Evolutionary conservation across 2,329 filamentous ascomycete species (phyloP), one percentile per base, ranked within the genome.

Genomic region (Penicillium sp.): DNA sequence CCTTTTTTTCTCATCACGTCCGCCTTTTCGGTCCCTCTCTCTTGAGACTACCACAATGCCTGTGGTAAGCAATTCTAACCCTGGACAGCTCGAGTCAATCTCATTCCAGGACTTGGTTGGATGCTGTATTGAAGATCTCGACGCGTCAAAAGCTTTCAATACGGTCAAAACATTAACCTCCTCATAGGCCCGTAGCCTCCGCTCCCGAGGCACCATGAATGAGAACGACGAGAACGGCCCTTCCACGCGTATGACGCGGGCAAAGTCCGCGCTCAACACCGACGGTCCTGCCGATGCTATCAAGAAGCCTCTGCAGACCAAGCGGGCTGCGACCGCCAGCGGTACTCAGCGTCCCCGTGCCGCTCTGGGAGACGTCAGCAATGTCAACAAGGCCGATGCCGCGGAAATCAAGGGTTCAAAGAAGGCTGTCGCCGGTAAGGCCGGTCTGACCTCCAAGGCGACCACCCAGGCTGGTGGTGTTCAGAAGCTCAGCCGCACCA

Each of bases 321-420:
- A 93, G 81, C 92, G 89, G 78, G 80, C 88, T 17, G 79, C 83
- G 30, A 77, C 81, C 53, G 70, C 79, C 64, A 79, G 75, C 65
- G 79, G 83, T 72, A 78, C 83, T 53, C 83, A 83, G 63, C 86
- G 90, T 74, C 95, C 91, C 82, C 92, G 95, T 75, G 87, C 90
- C 71, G 93, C 92, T 53, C 86, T 99, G 40, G 93, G 91, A 61
- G 95, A 99, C 82, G 91, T 97, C 70, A 98, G 93, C 86, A 99
- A 99, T 81, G 90, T 96, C 66, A 88, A 88, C 72, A 98, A 97
- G 66, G 69, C 69, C 17, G 78, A 78, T 79, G 85, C 85, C 53
- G 91, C 91, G 58, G 65, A 72, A 60, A 71, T 67, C 75, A 84
- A 79, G 60, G 90, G 91, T 59, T 87, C 85, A 69, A 96, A 96